A percentile compares a stretch with the other conserved stretches of the same genome.
Evolutionary conservation across 2,329 filamentous ascomycete genomes (phyloP).

Genomic region (Aspergillaceae sp.): DNA sequence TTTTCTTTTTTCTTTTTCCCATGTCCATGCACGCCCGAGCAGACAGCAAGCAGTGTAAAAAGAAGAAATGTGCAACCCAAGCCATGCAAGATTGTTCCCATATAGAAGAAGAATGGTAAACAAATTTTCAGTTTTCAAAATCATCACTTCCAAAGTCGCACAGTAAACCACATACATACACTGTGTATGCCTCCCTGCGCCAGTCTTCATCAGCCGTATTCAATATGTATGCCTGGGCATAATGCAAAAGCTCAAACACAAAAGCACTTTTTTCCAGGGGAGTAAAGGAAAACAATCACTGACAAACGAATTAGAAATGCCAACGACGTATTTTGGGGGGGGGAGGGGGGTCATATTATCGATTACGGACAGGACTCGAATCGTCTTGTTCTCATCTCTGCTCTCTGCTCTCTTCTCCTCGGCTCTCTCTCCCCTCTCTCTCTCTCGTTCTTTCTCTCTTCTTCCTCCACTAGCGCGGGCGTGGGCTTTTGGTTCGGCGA

Average conservation of each 20-base stretch:
- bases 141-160: not conserved
- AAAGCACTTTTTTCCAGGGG: not conserved
- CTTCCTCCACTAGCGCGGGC: constrained; percentile 3
- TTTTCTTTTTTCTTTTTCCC: not conserved
- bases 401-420: too few species aligned
- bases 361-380: constrained; percentile 11
- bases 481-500: not conserved
- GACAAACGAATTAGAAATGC: constrained; percentile 1
- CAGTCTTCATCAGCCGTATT: too few species aligned
- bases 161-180: not conserved
- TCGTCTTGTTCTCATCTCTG: too few species aligned
- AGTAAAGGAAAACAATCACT: not conserved
- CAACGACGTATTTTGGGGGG: not conserved
- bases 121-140: too few species aligned
- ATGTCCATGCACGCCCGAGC: too few species aligned
- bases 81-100: not conserved
- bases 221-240: too few species aligned
- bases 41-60: not conserved
- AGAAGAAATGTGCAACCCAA: not conserved
- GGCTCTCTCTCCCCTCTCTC: too few species aligned
- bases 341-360: constrained; percentile 6
- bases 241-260: too few species aligned
- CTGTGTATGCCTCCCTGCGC: too few species aligned
- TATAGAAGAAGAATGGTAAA: too few species aligned
- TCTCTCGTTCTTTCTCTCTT: too few species aligned